These are phyloP conservation scores for Sporothrix inflata DNA, from an alignment of 2,329 filamentous ascomycete genomes.

Conservation along the genomic window DNA sequence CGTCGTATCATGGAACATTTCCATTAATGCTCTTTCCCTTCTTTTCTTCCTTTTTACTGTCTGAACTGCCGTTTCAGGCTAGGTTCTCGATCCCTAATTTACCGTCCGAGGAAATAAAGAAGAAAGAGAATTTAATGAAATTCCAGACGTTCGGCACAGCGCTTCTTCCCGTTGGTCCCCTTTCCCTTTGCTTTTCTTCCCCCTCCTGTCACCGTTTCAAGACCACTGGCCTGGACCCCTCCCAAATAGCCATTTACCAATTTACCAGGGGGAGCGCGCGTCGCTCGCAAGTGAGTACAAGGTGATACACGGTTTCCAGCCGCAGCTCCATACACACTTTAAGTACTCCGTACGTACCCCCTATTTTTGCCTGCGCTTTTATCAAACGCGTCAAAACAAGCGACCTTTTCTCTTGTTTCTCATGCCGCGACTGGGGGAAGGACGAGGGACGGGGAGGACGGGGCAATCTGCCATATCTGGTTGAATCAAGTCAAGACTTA, in stretches of 20 bases:
- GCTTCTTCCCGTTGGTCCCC: conserved; percentile 9
- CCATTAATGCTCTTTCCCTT: not conserved
- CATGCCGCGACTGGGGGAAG: not conserved
- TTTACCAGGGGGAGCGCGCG: not conserved
- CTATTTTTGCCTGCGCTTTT: not conserved
- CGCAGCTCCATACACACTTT: not conserved
- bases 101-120: not conserved
- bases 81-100: conserved; percentile 23
- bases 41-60: not conserved
- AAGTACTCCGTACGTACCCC: conserved; percentile 5
- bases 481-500: not conserved
- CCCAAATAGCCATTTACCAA: conserved; percentile 2
- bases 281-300: conserved; percentile 3
- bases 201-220: conserved; percentile 12
- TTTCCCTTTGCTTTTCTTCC: not conserved
- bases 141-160: conserved; percentile 3
- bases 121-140: not conserved
- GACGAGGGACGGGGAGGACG: not conserved
- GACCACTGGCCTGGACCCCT: not conserved
- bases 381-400: conserved; percentile 23
- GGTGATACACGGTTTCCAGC: not conserved
- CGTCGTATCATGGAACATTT: not conserved
- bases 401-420: not conserved
- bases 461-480: not conserved
- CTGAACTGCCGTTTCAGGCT: conserved; percentile 27